phyloP scores from a whole-genome alignment of 306 rosid genomes.

The Trifolium subterraneum region DNA sequence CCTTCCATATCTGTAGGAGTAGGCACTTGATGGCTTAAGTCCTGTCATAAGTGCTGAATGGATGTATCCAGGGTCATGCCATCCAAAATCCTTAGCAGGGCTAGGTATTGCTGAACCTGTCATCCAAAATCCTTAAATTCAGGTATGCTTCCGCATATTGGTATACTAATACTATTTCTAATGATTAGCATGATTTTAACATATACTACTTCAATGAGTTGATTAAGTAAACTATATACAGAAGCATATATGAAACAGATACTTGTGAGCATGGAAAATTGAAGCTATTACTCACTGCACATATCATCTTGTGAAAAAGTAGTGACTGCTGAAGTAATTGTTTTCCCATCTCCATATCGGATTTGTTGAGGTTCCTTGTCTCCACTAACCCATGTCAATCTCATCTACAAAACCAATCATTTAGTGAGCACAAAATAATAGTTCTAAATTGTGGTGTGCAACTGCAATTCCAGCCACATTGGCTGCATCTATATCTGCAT shows the following conservation, averaged over 20 bases:
- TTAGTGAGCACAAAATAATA: too few relatives aligned
- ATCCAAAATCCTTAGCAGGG: conserved; percentile 94
- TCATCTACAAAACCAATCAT: conserved; percentile 62
- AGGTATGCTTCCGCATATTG: too few relatives aligned
- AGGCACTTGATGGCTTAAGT: conserved; percentile 67
- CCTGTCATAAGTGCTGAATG: conserved; percentile 87
- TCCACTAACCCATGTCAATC: conserved; percentile 92
- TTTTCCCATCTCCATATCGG: conserved; percentile 63
- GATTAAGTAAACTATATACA: neutral
- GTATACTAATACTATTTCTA: too few relatives aligned
- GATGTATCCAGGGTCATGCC: conserved; percentile 97
- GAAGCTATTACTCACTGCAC: conserved; percentile 67
- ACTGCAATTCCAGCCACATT: too few relatives aligned
- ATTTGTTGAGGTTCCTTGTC: conserved; percentile 67
- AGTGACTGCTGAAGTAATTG: conserved; percentile 57
- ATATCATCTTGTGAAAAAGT: conserved; percentile 76
- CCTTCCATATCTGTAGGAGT: conserved; percentile 86
- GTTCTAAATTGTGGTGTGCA: too few relatives aligned
- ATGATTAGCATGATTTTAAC: too few relatives aligned
- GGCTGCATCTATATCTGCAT: too few relatives aligned
- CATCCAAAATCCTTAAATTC: too few relatives aligned
- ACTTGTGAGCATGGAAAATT: neutral
- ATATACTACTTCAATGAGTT: conserved; percentile 5
- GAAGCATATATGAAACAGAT: neutral
- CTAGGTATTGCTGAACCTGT: conserved; percentile 57